These are phyloP conservation scores for Acanthamoeba rhysodes DNA, from an alignment of 208 protist species.

Conservation along the genomic window DNA sequence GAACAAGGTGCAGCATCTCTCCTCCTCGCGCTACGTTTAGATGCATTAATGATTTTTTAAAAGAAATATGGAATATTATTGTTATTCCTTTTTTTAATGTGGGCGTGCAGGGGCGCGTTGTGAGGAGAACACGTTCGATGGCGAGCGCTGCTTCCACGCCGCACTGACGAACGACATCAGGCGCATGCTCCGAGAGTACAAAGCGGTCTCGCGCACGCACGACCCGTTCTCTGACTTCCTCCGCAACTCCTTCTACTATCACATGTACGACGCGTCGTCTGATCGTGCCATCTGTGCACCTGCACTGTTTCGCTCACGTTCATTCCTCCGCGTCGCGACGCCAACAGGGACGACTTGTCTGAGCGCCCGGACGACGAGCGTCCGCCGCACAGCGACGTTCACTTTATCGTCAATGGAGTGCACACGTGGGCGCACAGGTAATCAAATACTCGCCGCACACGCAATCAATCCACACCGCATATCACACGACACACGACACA, in stretches of 20 bases:
- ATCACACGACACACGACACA: neutral
- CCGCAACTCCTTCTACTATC: slow-evolving; percentile 20
- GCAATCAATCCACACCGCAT: no score
- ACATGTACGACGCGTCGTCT: neutral
- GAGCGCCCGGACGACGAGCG: neutral
- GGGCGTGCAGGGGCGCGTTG: neutral
- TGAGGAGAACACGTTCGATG: slow-evolving; percentile 69
- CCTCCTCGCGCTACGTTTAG: neutral
- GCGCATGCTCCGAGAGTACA: slow-evolving; percentile 17
- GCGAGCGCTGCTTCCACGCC: slow-evolving; percentile 60
- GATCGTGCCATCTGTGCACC: neutral
- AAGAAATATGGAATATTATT: neutral
- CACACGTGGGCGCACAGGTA: slow-evolving; percentile 17
- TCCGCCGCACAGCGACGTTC: neutral
- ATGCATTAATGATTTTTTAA: neutral
- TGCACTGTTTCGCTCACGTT: neutral
- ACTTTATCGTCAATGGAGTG: slow-evolving; percentile 35
- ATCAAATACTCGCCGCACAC: no score
- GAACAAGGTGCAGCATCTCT: neutral
- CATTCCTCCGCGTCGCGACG: neutral
- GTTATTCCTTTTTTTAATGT: neutral
- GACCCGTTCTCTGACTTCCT: slow-evolving; percentile 62
- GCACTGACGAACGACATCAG: slow-evolving; percentile 59
- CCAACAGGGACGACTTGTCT: neutral
- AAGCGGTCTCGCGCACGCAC: slow-evolving; percentile 44